Base-by-base conservation (phyloP, 2,329 filamentous ascomycete genomes). In the Fonsecaea nubica region DNA sequence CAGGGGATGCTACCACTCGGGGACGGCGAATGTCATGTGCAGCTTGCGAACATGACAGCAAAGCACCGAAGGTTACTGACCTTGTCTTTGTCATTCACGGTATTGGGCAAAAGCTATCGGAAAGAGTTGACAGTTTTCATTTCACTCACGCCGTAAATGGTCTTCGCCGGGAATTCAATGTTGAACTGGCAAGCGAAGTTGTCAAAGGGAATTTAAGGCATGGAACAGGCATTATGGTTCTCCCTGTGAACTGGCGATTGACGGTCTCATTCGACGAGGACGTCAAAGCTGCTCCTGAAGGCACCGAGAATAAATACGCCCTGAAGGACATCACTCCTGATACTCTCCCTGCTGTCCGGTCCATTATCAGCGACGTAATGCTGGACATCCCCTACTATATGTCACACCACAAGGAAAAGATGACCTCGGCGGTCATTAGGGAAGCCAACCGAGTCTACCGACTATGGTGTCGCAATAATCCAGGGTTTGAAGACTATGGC, bases 381-480 rank as follows among this genome's bases (percentile, higher is more conserved):
- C 90, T 98, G 58, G 95, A 99, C 76, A 94, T 99, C 58, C 95
- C 95, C 0, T 98, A 97, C 76, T 99, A 98, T 80, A 89, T 99
- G 80, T 98, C 94, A 0, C 91, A 96, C 66, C 94, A 98, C 79
- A 97, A 98, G 74, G 87, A 90, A 3, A 97, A 93, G 77, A 98
- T 99, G 93, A 91, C 97, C 58, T 86, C 89, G 52, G 93, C 95
- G 0, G 89, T 97, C 56, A 89, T 96, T 48, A 86, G 86, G 65
- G 95, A 99, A 80, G 94, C 95, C 7, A 99, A 99, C 75, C 87
- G 94, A 4, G 92, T 99, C n/a, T 98, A 97, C 76, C 87, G 91
- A 18, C 84, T 98, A 1, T 99, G 95, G 95, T 97, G 93, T 75
- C 85, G 86, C 55, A 97, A 98, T 76, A 98, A 99, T 69, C 91